Evolutionary conservation across 164 flowering plant genomes (phyloP), one percentile per base, ranked within the genome.

Genomic region (Litsea cubeba): DNA sequence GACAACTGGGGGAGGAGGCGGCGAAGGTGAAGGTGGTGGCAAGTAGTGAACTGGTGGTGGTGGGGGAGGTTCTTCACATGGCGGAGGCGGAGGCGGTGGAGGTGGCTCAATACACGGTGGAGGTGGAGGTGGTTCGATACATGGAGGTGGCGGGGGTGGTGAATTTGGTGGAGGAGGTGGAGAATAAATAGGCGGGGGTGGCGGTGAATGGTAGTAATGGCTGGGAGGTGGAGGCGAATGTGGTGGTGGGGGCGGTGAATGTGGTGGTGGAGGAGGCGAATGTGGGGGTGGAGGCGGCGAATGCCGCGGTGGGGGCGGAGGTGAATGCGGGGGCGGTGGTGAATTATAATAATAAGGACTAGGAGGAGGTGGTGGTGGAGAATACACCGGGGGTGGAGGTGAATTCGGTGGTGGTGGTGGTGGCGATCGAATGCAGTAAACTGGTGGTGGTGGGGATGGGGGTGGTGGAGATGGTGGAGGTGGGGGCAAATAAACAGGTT

Each of bases 101-200:
- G 76, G 77, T 50, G 83, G 77, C 40, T 78, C 80, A 22, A 80
- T 22, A 58, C 78, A 74, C 20, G 85, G 78, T 15, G 83, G 80
- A 50, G 83, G 82, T 1, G 82, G 83, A 6, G 76, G 77, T 60
- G 84, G 77, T 50, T 78, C 80, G 22, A 80, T 22, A 58, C 78
- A 74, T 23, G 85, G 78, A n/a, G 86, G 84, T 58, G 87, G 86
- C 17, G 86, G 84, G 2, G 89, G 85, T 1, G 85, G 82, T 12
- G 83, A 73, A 71, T 70, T 71, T 20, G 84, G 82, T 40, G 84
- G 80, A 17, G 81, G 79, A 0, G 79, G 79, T 30, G 78, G 77
- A 12, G 79, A 69, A 69, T 73, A 23, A 1, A 35, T 28, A 1
- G 83, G 81, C 23, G 81, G 76, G 1, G 76, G 81, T 6, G 75